Base-by-base conservation (phyloP, 139 green algal species). In the Mesostigma viride region DNA sequence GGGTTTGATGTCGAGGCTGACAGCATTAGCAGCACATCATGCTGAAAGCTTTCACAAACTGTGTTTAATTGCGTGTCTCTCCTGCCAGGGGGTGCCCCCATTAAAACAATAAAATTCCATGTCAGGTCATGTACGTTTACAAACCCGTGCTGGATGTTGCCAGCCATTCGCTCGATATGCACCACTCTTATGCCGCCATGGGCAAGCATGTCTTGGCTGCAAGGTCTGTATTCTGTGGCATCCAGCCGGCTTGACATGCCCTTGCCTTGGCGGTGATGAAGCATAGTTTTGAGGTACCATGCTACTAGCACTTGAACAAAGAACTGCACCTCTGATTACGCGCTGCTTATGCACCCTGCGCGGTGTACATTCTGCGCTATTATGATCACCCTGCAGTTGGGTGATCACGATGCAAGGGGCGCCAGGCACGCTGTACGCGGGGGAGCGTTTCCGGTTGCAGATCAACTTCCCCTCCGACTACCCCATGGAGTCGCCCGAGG, bases 401-500 rank as follows among this genome's bases (percentile, higher is more conserved):
- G 31, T 58, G 53, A 67, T 81, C 31, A 62, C 46, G 24, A 31
- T 76, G 11, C 33, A 75, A 3, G 70, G 66, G 34, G 70, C 64
- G 17, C 60, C 35, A 1, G 30, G 27, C 24, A 61, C 47, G 3
- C 35, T 73, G 8, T 85, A 77, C 33, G 53, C 63, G 46, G 68
- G 74, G 24, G 69, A 87, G 46, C 48, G 72, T 4, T 85, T 85
- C 58, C 68, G 81, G 35, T n/a, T 93, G 26, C 75, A 67, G 3
- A 62, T 92, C 26, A 75, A 76, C 26, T 93, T 93, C 72, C 74
- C 74, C 26, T 74, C 85, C 6, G 48, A 73, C 32, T 95, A 95
- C 64, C 89, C 89, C 0, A 78, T 95, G 51, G 87, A 95, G 31
- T 78, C 89, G 0, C 89, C 89, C 17, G 85, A 95, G 65, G 80